Base-by-base conservation (phyloP, 768 basidiomycete genomes). In the Chalciporus pseudorubinellus region DNA sequence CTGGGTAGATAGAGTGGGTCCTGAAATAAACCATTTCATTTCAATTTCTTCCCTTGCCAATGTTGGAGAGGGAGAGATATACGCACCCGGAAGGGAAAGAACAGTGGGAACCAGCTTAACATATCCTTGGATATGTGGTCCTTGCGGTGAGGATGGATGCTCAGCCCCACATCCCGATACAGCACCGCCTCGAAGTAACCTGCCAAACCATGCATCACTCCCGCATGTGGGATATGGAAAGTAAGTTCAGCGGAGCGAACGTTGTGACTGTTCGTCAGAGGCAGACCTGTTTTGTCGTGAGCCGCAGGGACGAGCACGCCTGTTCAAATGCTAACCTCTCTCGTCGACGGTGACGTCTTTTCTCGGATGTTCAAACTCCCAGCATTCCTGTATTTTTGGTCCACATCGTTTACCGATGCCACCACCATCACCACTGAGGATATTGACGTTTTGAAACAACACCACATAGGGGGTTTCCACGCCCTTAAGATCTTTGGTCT, bases 71-170 rank as follows among this genome's bases (percentile, higher is more conserved):
- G 9, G 46, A n/a, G n/a, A 19, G 48, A 42, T 52, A 53, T 9
- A 67, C 81, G 26, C 52, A 89, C 94, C 70, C 84, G 88, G 66
- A 98, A 83, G 2, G 97, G 97, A 71, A 99, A 95, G 72, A 92
- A 97, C 18, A 98, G 71, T 0, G 97, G 97, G 73, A 99, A 99
- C 97, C 97, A 99, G 65, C 95, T 98, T 61, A 98, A 76, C 97
- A 99, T 99, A 59, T 98, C 87, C 60, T 91, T 94, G 8, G 92
- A 94, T 48, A 95, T 77, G 41, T 82, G 77, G 22, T 92, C 87
- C 65, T 89, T 92, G 43, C 86, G 83, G 46, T 89, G 81, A 0
- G 97, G 97, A 65, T 98, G 95, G 38, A 97, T 98, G 62, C 92
- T 97, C 21, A 98, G 73, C 1, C 93, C 92, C 19, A 98, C 77